Percentiles rank a stretch among this genome's conserved stretches.
These are phyloP conservation scores for Claviceps fusiformis DNA, from an alignment of 2,329 filamentous ascomycete species.

Conservation along the genomic window DNA sequence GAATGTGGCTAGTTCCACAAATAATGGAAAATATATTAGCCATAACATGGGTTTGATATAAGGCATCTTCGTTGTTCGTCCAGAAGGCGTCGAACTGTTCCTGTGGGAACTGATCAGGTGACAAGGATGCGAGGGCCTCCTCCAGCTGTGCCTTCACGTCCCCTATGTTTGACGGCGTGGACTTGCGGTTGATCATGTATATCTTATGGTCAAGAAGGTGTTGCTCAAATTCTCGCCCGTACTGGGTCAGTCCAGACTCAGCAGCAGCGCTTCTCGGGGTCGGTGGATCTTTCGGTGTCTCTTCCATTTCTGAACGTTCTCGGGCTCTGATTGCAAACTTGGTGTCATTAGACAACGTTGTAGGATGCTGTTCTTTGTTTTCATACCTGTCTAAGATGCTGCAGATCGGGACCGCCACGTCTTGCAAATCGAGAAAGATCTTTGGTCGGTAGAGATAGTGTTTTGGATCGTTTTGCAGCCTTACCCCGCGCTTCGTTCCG, in stretches of 20 bases:
- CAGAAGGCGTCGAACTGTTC: background rate
- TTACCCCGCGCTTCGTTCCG: conserved; percentile 6
- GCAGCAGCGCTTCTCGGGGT: background rate
- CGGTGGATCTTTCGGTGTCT: background rate
- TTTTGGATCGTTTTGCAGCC: background rate
- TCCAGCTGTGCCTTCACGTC: background rate
- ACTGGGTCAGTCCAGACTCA: background rate
- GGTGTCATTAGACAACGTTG: background rate
- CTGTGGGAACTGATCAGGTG: background rate
- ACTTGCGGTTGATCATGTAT: background rate
- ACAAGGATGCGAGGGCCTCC: background rate
- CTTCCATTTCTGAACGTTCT: background rate
- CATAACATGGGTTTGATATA: background rate
- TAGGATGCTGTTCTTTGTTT: conserved; percentile 19
- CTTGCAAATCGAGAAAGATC: background rate
- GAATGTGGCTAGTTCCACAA: conserved; percentile 13
- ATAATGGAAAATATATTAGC: background rate
- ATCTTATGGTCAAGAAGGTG: background rate
- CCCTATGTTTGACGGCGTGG: conserved; percentile 14
- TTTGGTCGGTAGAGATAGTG: background rate
- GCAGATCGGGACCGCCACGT: conserved; percentile 1
- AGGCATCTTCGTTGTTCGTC: background rate
- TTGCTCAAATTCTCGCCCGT: conserved; percentile 1
- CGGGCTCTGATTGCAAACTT: background rate
- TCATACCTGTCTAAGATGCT: background rate